Evolutionary conservation across 2,329 filamentous ascomycete genomes (phyloP), one percentile per base, ranked within the genome.

Genomic region (Cytospora mali): DNA sequence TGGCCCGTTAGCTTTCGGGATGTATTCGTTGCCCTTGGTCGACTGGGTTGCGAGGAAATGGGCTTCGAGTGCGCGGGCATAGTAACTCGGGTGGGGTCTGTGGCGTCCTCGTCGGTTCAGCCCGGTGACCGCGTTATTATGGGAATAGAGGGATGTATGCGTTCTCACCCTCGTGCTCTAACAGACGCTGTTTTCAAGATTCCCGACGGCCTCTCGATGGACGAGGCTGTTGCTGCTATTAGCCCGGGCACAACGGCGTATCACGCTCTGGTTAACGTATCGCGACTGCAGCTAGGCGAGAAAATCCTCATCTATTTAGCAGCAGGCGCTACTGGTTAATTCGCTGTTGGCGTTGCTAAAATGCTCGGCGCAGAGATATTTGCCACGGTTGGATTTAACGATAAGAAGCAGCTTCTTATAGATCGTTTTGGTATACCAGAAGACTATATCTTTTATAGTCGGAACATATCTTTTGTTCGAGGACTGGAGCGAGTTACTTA

Each of bases 341-440:
- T 75, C 0, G 77, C 77, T 21, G 75, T 80, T 31, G 71, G 72
- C 62, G 66, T 80, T 3, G 75, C 77, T 0, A 73, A 76, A 53
- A 73, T 74, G 69, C 59, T 73, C n/a, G 77, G 76, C 0, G 77
- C 78, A 3, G 71, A 77, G 6, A 71, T 83, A 0, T 81, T 77
- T 62, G 75, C 72, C 0, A 82, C 81, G 0, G 79, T 78, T 4
- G 71, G 76, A 16, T 75, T 69, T 14, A 62, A 70, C 0, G 75
- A 76, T 29, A 79, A 81, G 71, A 75, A 75, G 58, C 65, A 75
- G 13, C 68, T 79, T 4, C 67, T 83, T 4, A 71, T 74, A 23
- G 35, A 29, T 5, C 21, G 27, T 23, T 59, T 52, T 25, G 51
- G 51, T 7, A 28, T 61, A 27, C 35, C 5, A 6, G 21, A 74